Conservation (phyloP, 1,139 yeast genomes). For the Diutina pseudorugosa region DNA sequence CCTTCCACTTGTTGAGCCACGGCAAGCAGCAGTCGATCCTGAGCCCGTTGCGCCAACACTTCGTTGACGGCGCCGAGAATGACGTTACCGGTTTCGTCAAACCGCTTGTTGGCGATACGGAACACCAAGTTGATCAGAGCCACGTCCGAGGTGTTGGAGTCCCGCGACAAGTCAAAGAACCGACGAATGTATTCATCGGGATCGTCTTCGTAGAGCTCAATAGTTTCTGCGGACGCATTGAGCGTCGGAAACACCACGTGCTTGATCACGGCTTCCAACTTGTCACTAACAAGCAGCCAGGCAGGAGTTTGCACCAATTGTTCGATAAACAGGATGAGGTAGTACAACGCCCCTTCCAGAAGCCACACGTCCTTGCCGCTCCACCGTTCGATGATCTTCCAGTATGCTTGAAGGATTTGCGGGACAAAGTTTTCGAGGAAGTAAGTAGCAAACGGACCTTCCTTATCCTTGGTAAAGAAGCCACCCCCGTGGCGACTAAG, state of each 20-base stretch:
- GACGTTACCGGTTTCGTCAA: slow-evolving; percentile 28
- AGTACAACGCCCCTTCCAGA: slow-evolving; percentile 46
- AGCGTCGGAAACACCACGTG: slow-evolving; percentile 56
- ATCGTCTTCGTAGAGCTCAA: slow-evolving; percentile 60
- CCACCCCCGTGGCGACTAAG: slow-evolving; percentile 46
- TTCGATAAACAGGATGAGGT: slow-evolving; percentile 52
- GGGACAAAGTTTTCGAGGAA: slow-evolving; percentile 44
- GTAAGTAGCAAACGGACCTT: slow-evolving; percentile 28
- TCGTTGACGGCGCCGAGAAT: slow-evolving; percentile 38
- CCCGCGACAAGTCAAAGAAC: slow-evolving; percentile 58
- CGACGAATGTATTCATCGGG: slow-evolving; percentile 65
- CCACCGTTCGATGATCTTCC: slow-evolving; percentile 52
- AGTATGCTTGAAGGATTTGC: slow-evolving; percentile 44
- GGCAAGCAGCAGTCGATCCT: slow-evolving; percentile 17
- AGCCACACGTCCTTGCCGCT: slow-evolving; percentile 44
- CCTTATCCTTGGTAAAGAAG: slow-evolving; percentile 23
- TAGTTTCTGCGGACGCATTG: slow-evolving; percentile 39
- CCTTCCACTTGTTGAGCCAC: slow-evolving; percentile 36
- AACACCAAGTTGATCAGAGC: slow-evolving; percentile 73
- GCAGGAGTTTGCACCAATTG: slow-evolving; percentile 45
- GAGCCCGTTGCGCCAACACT: slow-evolving; percentile 31
- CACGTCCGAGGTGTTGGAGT: slow-evolving; percentile 62
- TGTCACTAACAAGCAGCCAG: slow-evolving; percentile 42
- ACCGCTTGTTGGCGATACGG: slow-evolving; percentile 33
- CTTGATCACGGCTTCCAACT: slow-evolving; percentile 44